phyloP scores from a whole-genome alignment of 768 basidiomycete species.

The Heimioporus sp. region DNA sequence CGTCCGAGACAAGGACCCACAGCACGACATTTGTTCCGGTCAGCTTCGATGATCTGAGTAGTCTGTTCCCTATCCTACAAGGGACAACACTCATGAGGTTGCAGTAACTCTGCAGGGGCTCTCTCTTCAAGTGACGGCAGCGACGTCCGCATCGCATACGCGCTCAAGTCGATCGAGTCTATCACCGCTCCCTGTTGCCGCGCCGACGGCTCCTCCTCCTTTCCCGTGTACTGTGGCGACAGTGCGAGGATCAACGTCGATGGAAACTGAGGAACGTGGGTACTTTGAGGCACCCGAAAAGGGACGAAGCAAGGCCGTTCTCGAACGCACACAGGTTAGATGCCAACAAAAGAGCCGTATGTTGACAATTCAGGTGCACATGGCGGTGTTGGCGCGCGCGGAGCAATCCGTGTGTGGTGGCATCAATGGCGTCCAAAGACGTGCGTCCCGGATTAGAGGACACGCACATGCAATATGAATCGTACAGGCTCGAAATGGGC shows the following conservation, averaged over 20 bases:
- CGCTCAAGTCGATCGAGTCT: no score
- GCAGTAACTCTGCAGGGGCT: no score
- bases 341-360: constrained; percentile 70
- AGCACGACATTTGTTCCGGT: no score
- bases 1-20: constrained; percentile 36
- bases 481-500: constrained; percentile 75
- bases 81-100: no score
- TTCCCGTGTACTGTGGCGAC: no score
- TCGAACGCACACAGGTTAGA: constrained; percentile 83
- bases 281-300: constrained; percentile 66
- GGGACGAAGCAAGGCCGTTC: constrained; percentile 77
- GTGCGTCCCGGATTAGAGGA: constrained; percentile 63
- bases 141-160: no score
- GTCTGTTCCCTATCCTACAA: no score
- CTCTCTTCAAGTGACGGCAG: no score
- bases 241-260: no score
- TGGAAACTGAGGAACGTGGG: constrained; percentile 84
- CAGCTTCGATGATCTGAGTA: no score
- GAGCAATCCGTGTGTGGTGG: constrained; percentile 28
- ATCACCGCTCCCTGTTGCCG: no score
- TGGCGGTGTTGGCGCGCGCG: constrained; percentile 74
- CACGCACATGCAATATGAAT: constrained; percentile 77
- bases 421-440: constrained; percentile 31
- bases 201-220: no score
- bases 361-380: constrained; percentile 70